Evolutionary conservation across 73 alveolate species (phyloP).

Genomic region (Paramecium biaurelia): DNA sequence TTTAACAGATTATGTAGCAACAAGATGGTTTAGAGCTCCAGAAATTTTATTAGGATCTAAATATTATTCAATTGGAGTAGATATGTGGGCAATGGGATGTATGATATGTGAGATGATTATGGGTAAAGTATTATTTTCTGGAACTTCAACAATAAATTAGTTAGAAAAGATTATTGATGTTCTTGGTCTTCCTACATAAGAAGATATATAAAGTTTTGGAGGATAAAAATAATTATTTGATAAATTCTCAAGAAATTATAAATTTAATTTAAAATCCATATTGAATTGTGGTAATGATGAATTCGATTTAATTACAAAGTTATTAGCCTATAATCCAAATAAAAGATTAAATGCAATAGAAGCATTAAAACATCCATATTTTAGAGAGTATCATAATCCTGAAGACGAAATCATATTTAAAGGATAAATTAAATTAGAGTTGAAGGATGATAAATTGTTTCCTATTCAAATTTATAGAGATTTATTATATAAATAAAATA

Average conservation of each 20-base stretch:
- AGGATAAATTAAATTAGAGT: background rate
- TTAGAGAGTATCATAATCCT: constrained; percentile 38
- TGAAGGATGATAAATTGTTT: background rate
- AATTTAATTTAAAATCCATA: background rate
- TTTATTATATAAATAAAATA: background rate
- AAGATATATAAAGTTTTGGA: background rate
- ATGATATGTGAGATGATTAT: constrained; percentile 80
- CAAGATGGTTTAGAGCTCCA: constrained; percentile 93
- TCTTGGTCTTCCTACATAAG: constrained; percentile 75
- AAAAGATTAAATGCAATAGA: constrained; percentile 76
- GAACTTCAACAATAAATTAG: constrained; percentile 75
- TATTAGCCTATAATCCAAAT: constrained; percentile 77
- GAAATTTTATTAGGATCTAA: constrained; percentile 73
- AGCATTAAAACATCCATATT: constrained; percentile 42
- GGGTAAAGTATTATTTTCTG: constrained; percentile 80
- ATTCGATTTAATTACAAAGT: background rate
- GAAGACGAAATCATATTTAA: constrained; percentile 23
- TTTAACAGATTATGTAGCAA: constrained; percentile 84
- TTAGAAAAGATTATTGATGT: constrained; percentile 69
- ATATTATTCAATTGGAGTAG: constrained; percentile 75
- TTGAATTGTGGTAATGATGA: background rate
- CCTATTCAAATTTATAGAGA: background rate
- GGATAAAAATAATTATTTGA: background rate
- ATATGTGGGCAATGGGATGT: constrained; percentile 87
- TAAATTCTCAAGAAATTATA: background rate